Conservation (phyloP, 495 filamentous ascomycete species). For the Aspergillus diversus region DNA sequence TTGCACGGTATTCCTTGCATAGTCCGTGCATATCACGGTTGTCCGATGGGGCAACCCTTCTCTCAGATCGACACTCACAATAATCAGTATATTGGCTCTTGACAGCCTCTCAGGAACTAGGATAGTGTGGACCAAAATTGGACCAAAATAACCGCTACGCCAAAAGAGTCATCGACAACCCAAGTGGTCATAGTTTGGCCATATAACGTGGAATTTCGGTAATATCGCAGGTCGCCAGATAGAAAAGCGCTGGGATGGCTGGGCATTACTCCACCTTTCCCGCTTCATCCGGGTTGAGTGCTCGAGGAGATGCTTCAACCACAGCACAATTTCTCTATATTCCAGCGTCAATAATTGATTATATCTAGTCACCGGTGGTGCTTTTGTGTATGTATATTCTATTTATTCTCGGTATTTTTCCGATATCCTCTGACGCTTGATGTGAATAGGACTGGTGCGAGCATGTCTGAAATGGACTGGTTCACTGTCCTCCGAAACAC, state of each 20-base stretch:
- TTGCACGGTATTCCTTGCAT: constrained; percentile 2
- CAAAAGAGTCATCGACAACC: too few relatives aligned
- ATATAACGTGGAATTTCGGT: too few relatives aligned
- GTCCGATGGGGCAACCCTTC: neutral
- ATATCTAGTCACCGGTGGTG: neutral
- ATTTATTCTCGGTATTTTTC: neutral
- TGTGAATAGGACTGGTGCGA: neutral
- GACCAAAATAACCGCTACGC: too few relatives aligned
- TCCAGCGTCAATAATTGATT: neutral
- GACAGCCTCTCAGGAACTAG: neutral
- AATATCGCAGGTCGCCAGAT: too few relatives aligned
- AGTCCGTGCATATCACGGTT: neutral
- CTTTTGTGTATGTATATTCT: neutral
- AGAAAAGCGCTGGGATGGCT: too few relatives aligned
- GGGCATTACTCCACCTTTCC: too few relatives aligned
- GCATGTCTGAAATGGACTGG: neutral
- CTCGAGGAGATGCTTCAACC: neutral
- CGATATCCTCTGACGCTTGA: neutral
- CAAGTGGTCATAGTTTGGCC: neutral
- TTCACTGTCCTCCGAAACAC: neutral
- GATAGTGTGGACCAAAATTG: too few relatives aligned
- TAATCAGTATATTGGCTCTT: neutral
- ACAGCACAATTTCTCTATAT: too few relatives aligned
- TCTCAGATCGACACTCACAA: neutral
- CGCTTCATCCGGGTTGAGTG: too few relatives aligned